phyloP scores from a whole-genome alignment of 169 alveolate genomes.

The Eimeria acervulina region DNA sequence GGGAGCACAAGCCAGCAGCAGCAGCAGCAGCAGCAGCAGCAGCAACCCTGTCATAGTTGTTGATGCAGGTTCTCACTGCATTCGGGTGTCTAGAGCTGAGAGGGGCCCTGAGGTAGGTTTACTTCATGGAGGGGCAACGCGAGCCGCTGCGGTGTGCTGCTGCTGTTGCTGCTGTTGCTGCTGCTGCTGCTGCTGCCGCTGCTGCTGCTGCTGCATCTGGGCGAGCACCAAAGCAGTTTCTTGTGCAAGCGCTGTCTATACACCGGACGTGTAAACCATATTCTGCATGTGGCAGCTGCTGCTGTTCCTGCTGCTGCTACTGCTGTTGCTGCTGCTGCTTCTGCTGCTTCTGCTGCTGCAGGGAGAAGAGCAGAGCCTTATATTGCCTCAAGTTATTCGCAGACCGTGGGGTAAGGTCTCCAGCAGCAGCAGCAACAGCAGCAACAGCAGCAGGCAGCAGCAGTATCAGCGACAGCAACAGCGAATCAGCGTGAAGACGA shows the following conservation, averaged over 20 bases:
- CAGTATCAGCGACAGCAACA: too few species aligned
- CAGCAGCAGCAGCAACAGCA: background rate
- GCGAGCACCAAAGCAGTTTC: too few species aligned
- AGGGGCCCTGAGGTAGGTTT: constrained; percentile 32
- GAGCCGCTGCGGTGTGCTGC: background rate
- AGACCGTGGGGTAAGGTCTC: constrained; percentile 17
- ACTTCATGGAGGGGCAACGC: background rate
- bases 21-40: constrained; percentile 10
- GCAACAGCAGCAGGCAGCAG: too few species aligned
- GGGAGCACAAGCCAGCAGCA: too few species aligned
- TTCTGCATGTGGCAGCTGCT: too few species aligned
- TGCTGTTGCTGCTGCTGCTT: background rate
- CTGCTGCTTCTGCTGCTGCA: background rate
- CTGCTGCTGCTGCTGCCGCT: constrained; percentile 12
- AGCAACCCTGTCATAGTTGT: constrained; percentile 7
- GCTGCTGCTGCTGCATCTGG: background rate
- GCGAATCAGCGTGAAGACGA: too few species aligned
- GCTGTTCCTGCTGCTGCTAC: background rate
- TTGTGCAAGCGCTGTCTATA: too few species aligned
- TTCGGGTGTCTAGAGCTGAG: constrained; percentile 29
- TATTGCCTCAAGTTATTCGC: background rate
- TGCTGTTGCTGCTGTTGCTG: constrained; percentile 43
- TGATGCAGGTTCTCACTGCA: background rate
- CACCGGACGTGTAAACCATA: too few species aligned
- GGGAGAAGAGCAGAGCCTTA: constrained; percentile 57